phyloP scores from a whole-genome alignment of 1,284 basidiomycete genomes.

The Microbotryum lychnidis-dioicae region DNA sequence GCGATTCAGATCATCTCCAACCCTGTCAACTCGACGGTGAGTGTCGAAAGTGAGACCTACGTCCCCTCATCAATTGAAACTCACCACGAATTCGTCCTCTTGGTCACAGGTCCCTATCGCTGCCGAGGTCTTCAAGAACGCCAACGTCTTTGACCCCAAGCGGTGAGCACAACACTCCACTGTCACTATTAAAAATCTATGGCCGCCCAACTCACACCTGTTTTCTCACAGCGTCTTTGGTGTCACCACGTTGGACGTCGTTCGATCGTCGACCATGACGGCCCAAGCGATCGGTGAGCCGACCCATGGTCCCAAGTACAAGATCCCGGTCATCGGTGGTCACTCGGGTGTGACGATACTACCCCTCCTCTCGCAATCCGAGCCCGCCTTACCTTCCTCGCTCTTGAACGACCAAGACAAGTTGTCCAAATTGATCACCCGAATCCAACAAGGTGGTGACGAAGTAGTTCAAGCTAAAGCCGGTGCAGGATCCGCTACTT shows the following conservation, averaged over 20 bases:
- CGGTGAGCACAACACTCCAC: constrained; percentile 45
- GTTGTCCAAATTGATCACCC: constrained; percentile 59
- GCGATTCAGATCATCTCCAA: constrained; percentile 39
- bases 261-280: constrained; percentile 92
- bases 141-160: constrained; percentile 83
- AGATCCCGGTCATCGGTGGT: constrained; percentile 90
- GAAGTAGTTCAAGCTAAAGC: constrained; percentile 90
- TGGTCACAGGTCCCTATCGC: constrained; percentile 69
- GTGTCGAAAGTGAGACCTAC: too few species aligned
- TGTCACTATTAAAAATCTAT: too few species aligned
- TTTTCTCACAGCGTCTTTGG: constrained; percentile 65
- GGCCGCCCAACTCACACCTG: too few species aligned
- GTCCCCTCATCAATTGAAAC: too few species aligned
- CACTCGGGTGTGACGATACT: constrained; percentile 55
- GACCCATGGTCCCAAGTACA: constrained; percentile 57
- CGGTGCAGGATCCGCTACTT: constrained; percentile 70
- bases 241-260: constrained; percentile 96
- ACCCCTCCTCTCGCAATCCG: constrained; percentile 86
- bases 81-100: too few species aligned
- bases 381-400: constrained; percentile 56
- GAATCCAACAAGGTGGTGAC: constrained; percentile 94
- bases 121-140: constrained; percentile 88
- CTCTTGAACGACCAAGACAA: constrained; percentile 48
- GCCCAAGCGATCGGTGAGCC: constrained; percentile 62
- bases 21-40: constrained; percentile 56